Percentiles rank a stretch among this genome's conserved stretches.
phyloP scores from a whole-genome alignment of 2,329 filamentous ascomycete genomes.

The Cladobotryum mycophilum region DNA sequence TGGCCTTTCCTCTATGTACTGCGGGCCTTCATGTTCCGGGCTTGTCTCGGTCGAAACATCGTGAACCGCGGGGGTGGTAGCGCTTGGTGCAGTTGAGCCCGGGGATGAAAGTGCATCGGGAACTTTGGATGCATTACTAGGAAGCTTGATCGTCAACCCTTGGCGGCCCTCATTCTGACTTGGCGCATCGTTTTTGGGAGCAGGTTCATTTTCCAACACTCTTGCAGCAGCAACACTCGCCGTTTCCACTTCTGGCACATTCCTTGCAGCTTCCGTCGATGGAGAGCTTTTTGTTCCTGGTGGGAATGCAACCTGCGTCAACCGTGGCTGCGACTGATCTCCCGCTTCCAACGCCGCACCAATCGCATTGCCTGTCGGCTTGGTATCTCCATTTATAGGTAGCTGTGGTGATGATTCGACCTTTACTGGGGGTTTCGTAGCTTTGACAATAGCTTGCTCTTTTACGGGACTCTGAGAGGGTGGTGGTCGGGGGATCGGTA shows the following conservation, averaged over 20 bases:
- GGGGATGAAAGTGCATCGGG: slow-evolving; percentile 48
- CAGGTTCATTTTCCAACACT: not conserved
- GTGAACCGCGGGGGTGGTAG: slow-evolving; percentile 63
- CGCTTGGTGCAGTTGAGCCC: slow-evolving; percentile 65
- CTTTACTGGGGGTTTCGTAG: not conserved
- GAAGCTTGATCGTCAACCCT: slow-evolving; percentile 27
- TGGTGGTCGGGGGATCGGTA: not conserved
- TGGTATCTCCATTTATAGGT: not conserved
- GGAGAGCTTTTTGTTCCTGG: slow-evolving; percentile 26
- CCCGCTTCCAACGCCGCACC: slow-evolving; percentile 2
- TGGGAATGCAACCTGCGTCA: slow-evolving; percentile 27
- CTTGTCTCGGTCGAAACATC: slow-evolving; percentile 68
- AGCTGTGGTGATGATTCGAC: not conserved
- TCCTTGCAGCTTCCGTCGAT: slow-evolving; percentile 7
- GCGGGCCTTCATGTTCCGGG: slow-evolving; percentile 60
- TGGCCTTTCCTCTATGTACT: slow-evolving; percentile 38
- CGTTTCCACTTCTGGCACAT: slow-evolving; percentile 5
- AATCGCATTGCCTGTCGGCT: not conserved
- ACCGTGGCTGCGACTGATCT: slow-evolving; percentile 7
- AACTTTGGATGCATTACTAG: slow-evolving; percentile 19
- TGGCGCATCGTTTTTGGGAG: not conserved
- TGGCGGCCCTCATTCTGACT: not conserved
- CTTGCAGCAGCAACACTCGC: not conserved
- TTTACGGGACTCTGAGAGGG: not conserved
- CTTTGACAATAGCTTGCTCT: not conserved